These are phyloP conservation scores for Phytophthora idaei DNA, from an alignment of 352 stramenopile genomes.

Conservation along the genomic window DNA sequence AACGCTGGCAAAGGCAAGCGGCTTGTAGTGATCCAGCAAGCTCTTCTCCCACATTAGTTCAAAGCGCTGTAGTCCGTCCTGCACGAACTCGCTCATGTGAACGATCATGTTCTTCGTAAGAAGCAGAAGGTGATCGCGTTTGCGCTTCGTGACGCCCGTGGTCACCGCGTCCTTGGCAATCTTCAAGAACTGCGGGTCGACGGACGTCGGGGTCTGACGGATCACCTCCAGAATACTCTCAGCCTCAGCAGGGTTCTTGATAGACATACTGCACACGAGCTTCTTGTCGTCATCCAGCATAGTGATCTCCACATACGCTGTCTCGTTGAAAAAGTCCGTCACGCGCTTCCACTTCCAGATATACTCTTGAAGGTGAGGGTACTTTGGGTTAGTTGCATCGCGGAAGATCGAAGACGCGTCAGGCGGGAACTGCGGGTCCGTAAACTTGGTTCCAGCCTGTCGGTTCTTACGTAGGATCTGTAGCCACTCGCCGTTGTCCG, in stretches of 20 bases:
- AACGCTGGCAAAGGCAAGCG: conserved; percentile 73
- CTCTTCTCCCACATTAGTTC: conserved; percentile 88
- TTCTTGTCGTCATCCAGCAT: conserved; percentile 87
- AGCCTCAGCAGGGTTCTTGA: conserved; percentile 78
- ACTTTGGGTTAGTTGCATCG: conserved; percentile 66
- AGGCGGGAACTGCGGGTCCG: conserved; percentile 81
- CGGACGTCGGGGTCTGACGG: conserved; percentile 39
- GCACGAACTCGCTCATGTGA: conserved; percentile 83
- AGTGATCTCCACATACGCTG: conserved; percentile 82
- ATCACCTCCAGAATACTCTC: conserved; percentile 78
- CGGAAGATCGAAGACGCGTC: conserved; percentile 72
- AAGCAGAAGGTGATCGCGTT: conserved; percentile 76
- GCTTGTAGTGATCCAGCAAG: conserved; percentile 80
- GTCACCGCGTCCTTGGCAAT: conserved; percentile 74
- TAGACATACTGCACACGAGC: conserved; percentile 82
- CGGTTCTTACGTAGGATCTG: conserved; percentile 77
- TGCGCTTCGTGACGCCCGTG: conserved; percentile 64
- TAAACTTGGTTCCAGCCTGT: conserved; percentile 76
- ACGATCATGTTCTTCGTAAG: conserved; percentile 88
- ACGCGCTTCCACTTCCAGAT: conserved; percentile 88
- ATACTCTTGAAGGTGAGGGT: conserved; percentile 75
- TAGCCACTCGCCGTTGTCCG: conserved; percentile 75
- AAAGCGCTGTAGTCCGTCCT: conserved; percentile 80
- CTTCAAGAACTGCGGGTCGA: conserved; percentile 71
- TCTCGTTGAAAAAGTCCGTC: conserved; percentile 87